Evolutionary conservation across 1,284 basidiomycete genomes (phyloP), one percentile per base, ranked within the genome.

Genomic region (Ustilago tritici): DNA sequence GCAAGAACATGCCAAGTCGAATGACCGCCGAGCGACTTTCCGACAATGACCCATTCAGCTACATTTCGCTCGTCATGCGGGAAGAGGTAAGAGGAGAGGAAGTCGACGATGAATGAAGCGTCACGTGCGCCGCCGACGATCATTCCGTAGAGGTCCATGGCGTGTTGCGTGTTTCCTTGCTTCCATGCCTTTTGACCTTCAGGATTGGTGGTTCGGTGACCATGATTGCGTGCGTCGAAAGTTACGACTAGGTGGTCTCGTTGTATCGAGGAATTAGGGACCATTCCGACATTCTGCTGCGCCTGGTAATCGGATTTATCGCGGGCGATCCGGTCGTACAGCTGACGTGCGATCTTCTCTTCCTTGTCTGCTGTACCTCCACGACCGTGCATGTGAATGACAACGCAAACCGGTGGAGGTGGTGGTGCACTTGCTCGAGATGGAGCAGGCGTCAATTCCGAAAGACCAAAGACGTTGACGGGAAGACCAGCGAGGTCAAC

Each of bases 21-120:
- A 81, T 94, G 93, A 0, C 93, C 93, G 0, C 93, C 93, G 0
- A 94, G 89, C 73, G 91, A 92, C 74, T 92, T 89, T 0, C 93
- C 93, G 0, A 89, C 89, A 15, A 87, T 84, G 40, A 91, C 90
- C 91, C 91, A 95, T 68, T 91, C 89, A 4, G 87, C 88, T 47
- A 96, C 89, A 6, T 80, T 85, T 12, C 90, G 88, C 76, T 95
- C 91, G 14, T 88, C 91, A 23, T 88, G 82, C 0, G 93, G 93
- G 83, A 92, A 96, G 28, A 96, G 87, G 85, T 92, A 93, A 1
- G 91, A 84, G 0, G 92, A 90, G 3, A 96, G 88, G 82, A 93
- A 92, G 84, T 95, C 92, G 71, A 95, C 92, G 65, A 96, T 85
- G 86, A 92, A 91, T 0, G 91, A 91, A 9, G 93, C 89, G 81